phyloP scores from a whole-genome alignment of 192 early-diverging fungal species.

The Dissophora globulifera region DNA sequence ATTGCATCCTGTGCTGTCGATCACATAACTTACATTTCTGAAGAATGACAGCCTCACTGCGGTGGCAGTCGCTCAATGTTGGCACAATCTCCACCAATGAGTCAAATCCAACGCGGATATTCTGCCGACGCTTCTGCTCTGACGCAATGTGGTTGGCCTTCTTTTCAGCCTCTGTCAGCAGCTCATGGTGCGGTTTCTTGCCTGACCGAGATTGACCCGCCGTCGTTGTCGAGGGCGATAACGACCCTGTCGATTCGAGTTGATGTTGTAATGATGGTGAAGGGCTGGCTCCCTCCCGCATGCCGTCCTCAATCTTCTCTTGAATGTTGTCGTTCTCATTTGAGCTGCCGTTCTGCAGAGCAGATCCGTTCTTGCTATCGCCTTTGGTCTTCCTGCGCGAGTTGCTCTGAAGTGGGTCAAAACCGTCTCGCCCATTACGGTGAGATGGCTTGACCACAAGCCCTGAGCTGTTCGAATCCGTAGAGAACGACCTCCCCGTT shows the following conservation, averaged over 20 bases:
- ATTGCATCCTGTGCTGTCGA: too few relatives aligned
- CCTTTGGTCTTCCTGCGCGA: constrained; percentile 4
- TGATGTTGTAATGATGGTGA: neutral
- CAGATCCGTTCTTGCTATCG: neutral
- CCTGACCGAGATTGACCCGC: constrained; percentile 10
- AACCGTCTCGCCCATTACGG: constrained; percentile 28
- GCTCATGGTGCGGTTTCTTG: constrained; percentile 67
- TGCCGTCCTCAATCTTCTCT: constrained; percentile 8
- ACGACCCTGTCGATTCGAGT: constrained; percentile 5
- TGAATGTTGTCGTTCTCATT: constrained; percentile 6
- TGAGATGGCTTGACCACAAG: constrained; percentile 17
- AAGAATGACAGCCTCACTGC: constrained; percentile 86
- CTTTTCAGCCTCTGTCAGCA: constrained; percentile 91
- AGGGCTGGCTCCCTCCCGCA: neutral
- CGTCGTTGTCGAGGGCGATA: neutral
- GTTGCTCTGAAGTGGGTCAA: neutral
- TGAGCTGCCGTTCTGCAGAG: constrained; percentile 3
- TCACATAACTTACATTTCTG: constrained; percentile 73
- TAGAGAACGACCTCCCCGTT: constrained; percentile 9
- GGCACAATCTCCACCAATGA: constrained; percentile 90
- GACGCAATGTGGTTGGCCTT: constrained; percentile 95
- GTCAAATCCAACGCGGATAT: constrained; percentile 91
- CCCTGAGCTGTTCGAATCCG: constrained; percentile 13
- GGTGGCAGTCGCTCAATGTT: constrained; percentile 80
- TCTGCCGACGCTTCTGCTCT: constrained; percentile 92